Conservation (phyloP, 768 basidiomycete species). For the Arthromyces matolae region DNA sequence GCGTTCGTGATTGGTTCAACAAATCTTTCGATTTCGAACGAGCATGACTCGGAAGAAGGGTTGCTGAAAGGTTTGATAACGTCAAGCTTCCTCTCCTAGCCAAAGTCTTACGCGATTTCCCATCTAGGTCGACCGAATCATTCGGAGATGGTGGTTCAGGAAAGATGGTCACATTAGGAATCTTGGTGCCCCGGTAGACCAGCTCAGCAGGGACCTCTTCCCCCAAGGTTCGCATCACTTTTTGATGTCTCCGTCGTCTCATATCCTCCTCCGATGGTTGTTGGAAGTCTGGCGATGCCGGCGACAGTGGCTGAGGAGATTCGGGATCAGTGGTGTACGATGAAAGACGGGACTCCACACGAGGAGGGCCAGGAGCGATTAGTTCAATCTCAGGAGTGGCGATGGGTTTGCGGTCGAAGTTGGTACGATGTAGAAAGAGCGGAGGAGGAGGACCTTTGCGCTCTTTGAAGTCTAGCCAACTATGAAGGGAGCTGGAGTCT, state of each 20-base stretch:
- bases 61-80: slow-evolving; percentile 10
- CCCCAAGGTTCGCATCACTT: slow-evolving; percentile 20
- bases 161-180: slow-evolving; percentile 11
- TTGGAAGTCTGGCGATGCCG: slow-evolving; percentile 7
- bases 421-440: slow-evolving; percentile 9
- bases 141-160: slow-evolving; percentile 9
- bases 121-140: neutral
- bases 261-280: slow-evolving; percentile 15
- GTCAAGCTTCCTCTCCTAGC: slow-evolving; percentile 12
- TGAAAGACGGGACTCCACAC: slow-evolving; percentile 5
- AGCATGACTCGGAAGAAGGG: slow-evolving; percentile 6
- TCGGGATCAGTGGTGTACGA: neutral
- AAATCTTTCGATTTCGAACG: slow-evolving; percentile 11
- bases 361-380: slow-evolving; percentile 9
- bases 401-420: slow-evolving; percentile 3
- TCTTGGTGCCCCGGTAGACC: slow-evolving; percentile 9
- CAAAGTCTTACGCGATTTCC: neutral
- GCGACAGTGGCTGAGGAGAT: slow-evolving; percentile 2
- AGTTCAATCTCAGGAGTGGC: slow-evolving; percentile 8
- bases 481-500: neutral
- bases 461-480: slow-evolving; percentile 5
- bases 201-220: slow-evolving; percentile 20
- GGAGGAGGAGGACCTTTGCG: slow-evolving; percentile 12
- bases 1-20: neutral
- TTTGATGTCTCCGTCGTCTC: slow-evolving; percentile 12